Evolutionary conservation across 768 basidiomycete genomes (phyloP).

Genomic region (Agaricus blazei): DNA sequence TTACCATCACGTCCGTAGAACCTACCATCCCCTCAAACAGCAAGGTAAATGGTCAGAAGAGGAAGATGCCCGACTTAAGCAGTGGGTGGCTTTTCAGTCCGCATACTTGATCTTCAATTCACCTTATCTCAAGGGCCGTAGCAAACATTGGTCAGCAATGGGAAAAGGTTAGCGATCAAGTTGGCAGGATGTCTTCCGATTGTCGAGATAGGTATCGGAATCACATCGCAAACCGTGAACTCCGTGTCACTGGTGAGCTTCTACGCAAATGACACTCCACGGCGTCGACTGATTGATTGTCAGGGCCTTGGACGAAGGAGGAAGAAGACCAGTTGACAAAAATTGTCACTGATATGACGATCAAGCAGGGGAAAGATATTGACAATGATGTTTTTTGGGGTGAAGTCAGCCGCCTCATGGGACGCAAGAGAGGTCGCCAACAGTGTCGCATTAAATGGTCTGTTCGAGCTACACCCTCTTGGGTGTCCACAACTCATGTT

Average conservation of each 20-base stretch:
- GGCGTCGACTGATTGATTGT: background rate
- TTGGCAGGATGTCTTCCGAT: conserved; percentile 74
- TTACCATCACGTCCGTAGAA: conserved; percentile 74
- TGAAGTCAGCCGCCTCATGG: conserved; percentile 72
- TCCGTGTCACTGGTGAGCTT: conserved; percentile 50
- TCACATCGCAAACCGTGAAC: conserved; percentile 65
- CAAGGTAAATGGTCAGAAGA: conserved; percentile 66
- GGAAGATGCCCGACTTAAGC: conserved; percentile 60
- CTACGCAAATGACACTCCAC: background rate
- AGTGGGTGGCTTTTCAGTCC: conserved; percentile 35
- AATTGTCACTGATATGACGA: conserved; percentile 73
- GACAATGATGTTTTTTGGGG: conserved; percentile 86
- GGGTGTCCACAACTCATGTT: background rate
- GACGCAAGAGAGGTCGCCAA: conserved; percentile 66
- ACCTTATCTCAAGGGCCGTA: conserved; percentile 50
- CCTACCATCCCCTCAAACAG: conserved; percentile 61
- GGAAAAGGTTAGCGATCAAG: conserved; percentile 68
- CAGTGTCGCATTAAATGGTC: conserved; percentile 90
- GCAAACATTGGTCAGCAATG: conserved; percentile 67
- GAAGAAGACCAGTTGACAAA: conserved; percentile 71
- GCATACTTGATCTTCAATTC: background rate
- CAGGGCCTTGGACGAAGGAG: conserved; percentile 71
- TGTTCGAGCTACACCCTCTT: conserved; percentile 3
- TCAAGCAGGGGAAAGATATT: conserved; percentile 63
- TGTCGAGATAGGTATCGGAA: conserved; percentile 86